Evolutionary conservation across 768 basidiomycete species (phyloP), one percentile per base, ranked within the genome.

Genomic region (Hericium erinaceus): DNA sequence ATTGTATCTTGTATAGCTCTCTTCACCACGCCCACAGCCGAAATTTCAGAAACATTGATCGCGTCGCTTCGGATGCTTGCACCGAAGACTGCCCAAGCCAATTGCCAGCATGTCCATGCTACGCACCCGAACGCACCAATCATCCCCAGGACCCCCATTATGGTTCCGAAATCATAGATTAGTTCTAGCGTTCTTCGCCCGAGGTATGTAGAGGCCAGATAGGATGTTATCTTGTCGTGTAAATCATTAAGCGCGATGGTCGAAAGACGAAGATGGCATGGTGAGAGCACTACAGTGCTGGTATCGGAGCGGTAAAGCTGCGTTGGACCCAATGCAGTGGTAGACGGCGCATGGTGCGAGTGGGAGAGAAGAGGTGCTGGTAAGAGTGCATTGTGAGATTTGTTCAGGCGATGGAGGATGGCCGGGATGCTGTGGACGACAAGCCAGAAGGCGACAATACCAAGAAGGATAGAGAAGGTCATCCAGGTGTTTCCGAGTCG

Each of bases 121-220:
- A 84, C 65, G 18, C 80, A 50, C 28, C 62, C 62, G 15, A 83
- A 57, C 0, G 72, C 75, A 13, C 67, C 64, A 0, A 76, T 8
- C 77, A 82, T 80, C 22, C 85, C 83, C 7, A 80, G 48, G 3
- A 75, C 62, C 2, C 76, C 76, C 39, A 76, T 49, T 33, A 75
- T 40, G 48, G 69, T 73, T 6, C 86, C 86, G 0, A 77, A 26
- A 61, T 80, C 74, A 67, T 88, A 89, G 48, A 79, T 63, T 5
- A 58, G 33, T 46, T 64, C 61, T 10, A 83, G 61, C 1, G 60
- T 55, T 3, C 61, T 56, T 26, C 61, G 60, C 39, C 61, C 54
- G 49, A 70, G 8, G 52, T 39, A 26, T 22, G 54, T 18, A 33
- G 38, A 13, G 58, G 54, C 52, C 57, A 53, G 0, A 40, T 48